Conservation (phyloP, 2,329 filamentous ascomycete species). For the Colletotrichum tofieldiae region DNA sequence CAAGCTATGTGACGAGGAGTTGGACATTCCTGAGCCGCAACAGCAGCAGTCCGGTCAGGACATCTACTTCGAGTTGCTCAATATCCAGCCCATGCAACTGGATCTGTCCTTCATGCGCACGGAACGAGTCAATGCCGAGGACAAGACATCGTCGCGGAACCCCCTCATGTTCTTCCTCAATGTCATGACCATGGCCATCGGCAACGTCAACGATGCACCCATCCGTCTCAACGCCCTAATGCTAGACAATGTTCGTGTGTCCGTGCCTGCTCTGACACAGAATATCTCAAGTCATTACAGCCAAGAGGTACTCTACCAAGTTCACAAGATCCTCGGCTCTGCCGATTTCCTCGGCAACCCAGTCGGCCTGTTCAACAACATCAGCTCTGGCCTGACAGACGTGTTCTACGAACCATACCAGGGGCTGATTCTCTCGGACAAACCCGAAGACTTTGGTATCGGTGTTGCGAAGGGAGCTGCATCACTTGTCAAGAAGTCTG, state of each 20-base stretch:
- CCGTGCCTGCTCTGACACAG: constrained; percentile 84
- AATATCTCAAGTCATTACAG: constrained; percentile 96
- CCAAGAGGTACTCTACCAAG: constrained; percentile 94
- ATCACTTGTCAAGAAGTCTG: constrained; percentile 98
- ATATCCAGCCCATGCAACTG: constrained; percentile 98
- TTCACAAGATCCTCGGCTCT: constrained; percentile 97
- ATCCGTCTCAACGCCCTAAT: constrained; percentile 94
- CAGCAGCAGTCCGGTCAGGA: constrained; percentile 89
- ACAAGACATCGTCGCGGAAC: constrained; percentile 90
- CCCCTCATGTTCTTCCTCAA: constrained; percentile 99
- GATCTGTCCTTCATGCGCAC: constrained; percentile 98
- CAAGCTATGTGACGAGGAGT: constrained; percentile 87
- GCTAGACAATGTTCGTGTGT: constrained; percentile 94
- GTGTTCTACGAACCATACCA: constrained; percentile 99
- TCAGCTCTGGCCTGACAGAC: constrained; percentile 96
- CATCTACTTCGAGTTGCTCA: constrained; percentile 97
- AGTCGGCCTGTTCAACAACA: constrained; percentile 97
- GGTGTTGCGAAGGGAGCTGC: constrained; percentile 97
- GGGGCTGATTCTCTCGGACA: constrained; percentile 94
- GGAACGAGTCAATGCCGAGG: constrained; percentile 95
- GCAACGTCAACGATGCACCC: constrained; percentile 98
- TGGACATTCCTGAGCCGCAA: constrained; percentile 94
- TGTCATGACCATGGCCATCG: constrained; percentile 98
- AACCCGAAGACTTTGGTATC: constrained; percentile 93
- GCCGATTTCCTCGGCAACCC: constrained; percentile 98